A percentile compares a stretch with the other conserved stretches of the same genome.
Evolutionary conservation across 495 filamentous ascomycete genomes (phyloP).

Genomic region (Aspergillus hancockii): DNA sequence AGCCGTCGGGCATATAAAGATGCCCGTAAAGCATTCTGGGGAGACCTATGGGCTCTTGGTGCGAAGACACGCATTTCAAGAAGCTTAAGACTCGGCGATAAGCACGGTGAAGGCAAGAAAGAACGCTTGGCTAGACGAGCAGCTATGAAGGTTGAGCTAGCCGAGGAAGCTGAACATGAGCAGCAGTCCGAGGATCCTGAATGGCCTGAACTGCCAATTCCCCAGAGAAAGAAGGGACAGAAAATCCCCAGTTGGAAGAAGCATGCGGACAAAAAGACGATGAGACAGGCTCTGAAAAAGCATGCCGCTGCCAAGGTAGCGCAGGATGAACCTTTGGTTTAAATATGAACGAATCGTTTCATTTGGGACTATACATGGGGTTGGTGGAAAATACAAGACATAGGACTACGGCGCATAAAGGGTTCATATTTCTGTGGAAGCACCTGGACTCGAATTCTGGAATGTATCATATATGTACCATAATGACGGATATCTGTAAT

Average conservation of each 20-base stretch:
- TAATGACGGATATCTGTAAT: constrained; percentile 13
- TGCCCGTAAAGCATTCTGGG: constrained; percentile 87
- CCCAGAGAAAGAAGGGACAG: constrained; percentile 40
- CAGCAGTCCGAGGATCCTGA: constrained; percentile 32
- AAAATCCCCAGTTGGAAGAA: constrained; percentile 51
- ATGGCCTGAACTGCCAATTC: constrained; percentile 26
- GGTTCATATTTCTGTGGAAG: neutral
- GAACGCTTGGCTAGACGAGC: constrained; percentile 41
- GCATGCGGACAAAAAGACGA: constrained; percentile 43
- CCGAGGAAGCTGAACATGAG: constrained; percentile 29
- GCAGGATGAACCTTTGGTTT: neutral
- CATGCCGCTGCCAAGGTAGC: neutral
- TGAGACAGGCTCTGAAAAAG: constrained; percentile 43
- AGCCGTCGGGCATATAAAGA: constrained; percentile 82
- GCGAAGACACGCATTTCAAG: constrained; percentile 77
- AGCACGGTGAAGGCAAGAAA: constrained; percentile 57
- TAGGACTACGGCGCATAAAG: constrained; percentile 1
- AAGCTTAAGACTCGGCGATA: constrained; percentile 61
- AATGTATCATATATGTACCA: constrained; percentile 26
- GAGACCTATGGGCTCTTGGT: constrained; percentile 93
- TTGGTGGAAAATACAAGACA: constrained; percentile 2
- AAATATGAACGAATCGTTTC: neutral
- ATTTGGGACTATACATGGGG: neutral
- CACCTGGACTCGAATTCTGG: constrained; percentile 1
- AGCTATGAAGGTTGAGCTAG: constrained; percentile 30